phyloP scores from a whole-genome alignment of 2,329 filamentous ascomycete genomes.

The Colletotrichum sp. region DNA sequence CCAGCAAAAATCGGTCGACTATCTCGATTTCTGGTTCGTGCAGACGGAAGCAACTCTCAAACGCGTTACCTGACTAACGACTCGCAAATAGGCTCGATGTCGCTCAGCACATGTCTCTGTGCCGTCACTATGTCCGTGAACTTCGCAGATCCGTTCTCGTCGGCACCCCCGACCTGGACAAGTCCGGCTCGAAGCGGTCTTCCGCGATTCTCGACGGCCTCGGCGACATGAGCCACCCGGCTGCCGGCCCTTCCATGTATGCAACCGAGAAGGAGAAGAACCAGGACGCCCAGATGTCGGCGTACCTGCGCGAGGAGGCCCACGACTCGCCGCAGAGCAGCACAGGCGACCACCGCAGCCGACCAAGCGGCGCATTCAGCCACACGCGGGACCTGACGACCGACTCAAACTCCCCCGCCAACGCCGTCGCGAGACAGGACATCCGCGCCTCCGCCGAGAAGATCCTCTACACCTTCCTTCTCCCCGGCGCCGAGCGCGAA shows the following conservation, averaged over 20 bases:
- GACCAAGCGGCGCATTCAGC: conserved; percentile 62
- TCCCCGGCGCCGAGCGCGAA: conserved; percentile 94
- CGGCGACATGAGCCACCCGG: conserved; percentile 67
- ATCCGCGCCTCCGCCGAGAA: conserved; percentile 95
- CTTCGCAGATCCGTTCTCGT: conserved; percentile 91
- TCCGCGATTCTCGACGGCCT: conserved; percentile 78
- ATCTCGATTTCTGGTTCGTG: conserved; percentile 93
- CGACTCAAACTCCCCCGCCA: conserved; percentile 82
- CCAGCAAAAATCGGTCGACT: conserved; percentile 96
- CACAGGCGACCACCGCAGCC: conserved; percentile 42
- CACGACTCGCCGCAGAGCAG: conserved; percentile 60
- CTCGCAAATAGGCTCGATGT: conserved; percentile 83
- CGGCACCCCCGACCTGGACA: conserved; percentile 89
- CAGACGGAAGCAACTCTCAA: background rate
- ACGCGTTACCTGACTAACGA: conserved; percentile 14
- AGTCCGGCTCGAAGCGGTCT: conserved; percentile 80
- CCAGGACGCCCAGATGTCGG: conserved; percentile 89
- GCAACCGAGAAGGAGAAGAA: conserved; percentile 75
- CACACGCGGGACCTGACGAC: conserved; percentile 67
- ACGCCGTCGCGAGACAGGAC: conserved; percentile 86
- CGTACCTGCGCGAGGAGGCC: conserved; percentile 77
- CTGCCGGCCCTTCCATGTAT: conserved; percentile 66
- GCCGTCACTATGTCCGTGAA: conserved; percentile 95
- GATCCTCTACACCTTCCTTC: conserved; percentile 96
- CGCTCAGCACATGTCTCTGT: conserved; percentile 97